These are phyloP conservation scores for Dorcoceras hygrometricum DNA, from an alignment of 257 asterid species.

Conservation along the genomic window DNA sequence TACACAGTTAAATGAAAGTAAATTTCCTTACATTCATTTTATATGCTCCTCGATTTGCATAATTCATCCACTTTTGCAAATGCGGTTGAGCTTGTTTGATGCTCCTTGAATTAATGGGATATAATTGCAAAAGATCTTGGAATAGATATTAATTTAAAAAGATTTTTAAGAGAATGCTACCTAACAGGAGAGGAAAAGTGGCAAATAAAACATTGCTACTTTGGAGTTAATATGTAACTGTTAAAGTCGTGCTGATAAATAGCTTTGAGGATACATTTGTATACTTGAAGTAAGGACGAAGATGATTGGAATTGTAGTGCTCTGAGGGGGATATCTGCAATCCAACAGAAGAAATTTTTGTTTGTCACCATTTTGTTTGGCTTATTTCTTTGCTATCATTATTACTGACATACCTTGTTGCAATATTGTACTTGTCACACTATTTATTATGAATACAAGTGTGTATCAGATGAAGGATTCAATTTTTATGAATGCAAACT, in stretches of 20 bases:
- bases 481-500: no score
- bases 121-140: neutral
- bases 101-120: neutral
- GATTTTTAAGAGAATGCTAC: slow-evolving; percentile 2
- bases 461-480: no score
- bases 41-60: neutral
- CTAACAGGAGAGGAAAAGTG: neutral
- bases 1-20: neutral
- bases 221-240: no score
- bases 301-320: neutral
- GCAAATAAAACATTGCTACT: no score
- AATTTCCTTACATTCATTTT: neutral
- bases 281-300: no score
- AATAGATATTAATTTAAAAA: neutral
- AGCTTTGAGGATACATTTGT: no score
- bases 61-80: slow-evolving; percentile 1
- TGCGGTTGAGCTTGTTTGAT: slow-evolving; percentile 11
- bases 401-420: neutral
- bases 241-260: neutral
- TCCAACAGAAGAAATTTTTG: neutral
- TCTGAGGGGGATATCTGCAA: neutral
- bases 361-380: neutral
- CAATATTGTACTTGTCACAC: neutral
- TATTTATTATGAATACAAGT: no score
- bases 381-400: neutral